Percentiles rank a stretch among this genome's conserved stretches.
These are phyloP conservation scores for Ceratobasidium sp. DNA, from an alignment of 1,284 basidiomycete species.

Conservation along the genomic window DNA sequence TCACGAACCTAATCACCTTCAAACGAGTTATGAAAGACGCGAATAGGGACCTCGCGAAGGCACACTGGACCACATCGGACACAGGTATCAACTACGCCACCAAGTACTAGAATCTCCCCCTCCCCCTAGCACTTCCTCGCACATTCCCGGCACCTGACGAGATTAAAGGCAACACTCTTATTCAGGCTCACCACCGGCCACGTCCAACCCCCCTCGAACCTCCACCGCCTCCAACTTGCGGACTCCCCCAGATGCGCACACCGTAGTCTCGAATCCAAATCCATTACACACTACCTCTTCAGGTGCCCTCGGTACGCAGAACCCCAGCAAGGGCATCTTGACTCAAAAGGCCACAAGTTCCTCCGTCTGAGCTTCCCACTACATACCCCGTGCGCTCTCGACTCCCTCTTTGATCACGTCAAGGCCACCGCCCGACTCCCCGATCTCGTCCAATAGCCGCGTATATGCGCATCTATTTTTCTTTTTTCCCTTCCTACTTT, in stretches of 20 bases:
- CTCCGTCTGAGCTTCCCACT: background rate
- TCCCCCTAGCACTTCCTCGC: background rate
- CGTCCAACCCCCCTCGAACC: constrained; percentile 3
- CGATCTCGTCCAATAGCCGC: background rate
- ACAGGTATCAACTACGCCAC: no score
- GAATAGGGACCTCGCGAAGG: no score
- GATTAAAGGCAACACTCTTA: background rate
- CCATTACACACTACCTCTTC: constrained; percentile 12
- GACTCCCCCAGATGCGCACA: background rate
- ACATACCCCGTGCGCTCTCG: background rate
- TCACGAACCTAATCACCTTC: no score
- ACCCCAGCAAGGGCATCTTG: background rate
- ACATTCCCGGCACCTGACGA: background rate
- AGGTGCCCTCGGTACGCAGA: background rate
- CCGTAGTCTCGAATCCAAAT: background rate
- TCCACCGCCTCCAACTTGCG: background rate
- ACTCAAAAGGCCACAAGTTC: background rate
- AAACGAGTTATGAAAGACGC: no score
- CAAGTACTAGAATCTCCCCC: no score
- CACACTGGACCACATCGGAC: no score
- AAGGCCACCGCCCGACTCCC: background rate
- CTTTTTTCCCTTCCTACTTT: background rate
- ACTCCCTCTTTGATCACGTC: constrained; percentile 2
- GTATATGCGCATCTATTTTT: background rate
- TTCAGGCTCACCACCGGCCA: constrained; percentile 19